Evolutionary conservation across 2,329 filamentous ascomycete genomes (phyloP), one percentile per base, ranked within the genome.

Genomic region (Diaporthe vexans): DNA sequence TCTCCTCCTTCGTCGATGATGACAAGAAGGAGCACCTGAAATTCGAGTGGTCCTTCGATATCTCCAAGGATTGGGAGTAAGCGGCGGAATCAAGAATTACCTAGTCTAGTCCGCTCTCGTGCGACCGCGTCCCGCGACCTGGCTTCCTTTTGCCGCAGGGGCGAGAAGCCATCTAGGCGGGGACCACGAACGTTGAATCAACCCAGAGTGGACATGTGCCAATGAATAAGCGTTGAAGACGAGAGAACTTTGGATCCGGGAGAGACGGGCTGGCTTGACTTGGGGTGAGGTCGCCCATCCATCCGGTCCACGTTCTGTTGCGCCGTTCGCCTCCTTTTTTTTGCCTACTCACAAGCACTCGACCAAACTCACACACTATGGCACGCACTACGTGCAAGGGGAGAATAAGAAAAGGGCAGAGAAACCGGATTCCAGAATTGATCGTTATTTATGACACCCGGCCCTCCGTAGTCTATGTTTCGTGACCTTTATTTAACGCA

Each of bases 41-140:
- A 82, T 99, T 99, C 84, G 94, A 97, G 81, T 99, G 97, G 97
- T 92, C 93, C 76, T 98, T 99, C 81, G 94, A 98, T 82, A 98
- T 99, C 83, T 90, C 93, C 86, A 99, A 98, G 90, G 94, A 98
- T 83, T 98, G 97, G 97, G 74, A 74, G 73, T 94, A 92, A 78
- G 80, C 52, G 26, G 43, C 65, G 37, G 46, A 46, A 35, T 33
- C 0, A 29, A 43, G 6, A 33, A 46, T 29, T 61, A 24, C 9
- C 13, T 29, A 24, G 33, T 9, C 13, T 43, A 24, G 13, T 43
- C 65, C 40, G 51, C 65, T 61, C 70, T 40, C 57, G 40, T 43
- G 40, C 15, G 40, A 43, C 3, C 48, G 33, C 5, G 37, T 19
- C 40, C 40, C 40, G 15, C 40, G 40, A 19, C 29, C 15, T 21